These are phyloP conservation scores for Aspergillus homomorphus DNA, from an alignment of 495 filamentous ascomycete genomes.

Conservation along the genomic window DNA sequence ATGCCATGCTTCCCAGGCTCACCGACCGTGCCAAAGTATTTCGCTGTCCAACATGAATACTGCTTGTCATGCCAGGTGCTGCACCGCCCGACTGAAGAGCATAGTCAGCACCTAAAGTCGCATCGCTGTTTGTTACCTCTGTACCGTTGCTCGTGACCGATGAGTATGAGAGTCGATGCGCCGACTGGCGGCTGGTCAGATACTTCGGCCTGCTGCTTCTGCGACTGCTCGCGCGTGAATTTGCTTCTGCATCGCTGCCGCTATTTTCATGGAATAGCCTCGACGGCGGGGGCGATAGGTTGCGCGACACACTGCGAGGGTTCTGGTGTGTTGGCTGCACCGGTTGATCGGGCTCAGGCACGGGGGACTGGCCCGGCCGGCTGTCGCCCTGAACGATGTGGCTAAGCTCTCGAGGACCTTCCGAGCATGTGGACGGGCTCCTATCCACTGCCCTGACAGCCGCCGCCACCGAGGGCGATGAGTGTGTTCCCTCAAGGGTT, in stretches of 20 bases:
- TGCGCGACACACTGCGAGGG: constrained; percentile 25
- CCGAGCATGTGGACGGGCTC: constrained; percentile 23
- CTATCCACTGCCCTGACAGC: constrained; percentile 50
- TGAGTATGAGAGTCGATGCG: constrained; percentile 75
- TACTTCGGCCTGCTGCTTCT: constrained; percentile 63
- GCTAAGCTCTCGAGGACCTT: constrained; percentile 19
- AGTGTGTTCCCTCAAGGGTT: constrained; percentile 57
- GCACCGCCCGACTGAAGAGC: constrained; percentile 83
- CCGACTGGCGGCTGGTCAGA: constrained; percentile 67
- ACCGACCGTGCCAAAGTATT: constrained; percentile 70
- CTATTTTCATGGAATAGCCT: constrained; percentile 34
- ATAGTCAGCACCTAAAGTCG: constrained; percentile 76
- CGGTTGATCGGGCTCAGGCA: constrained; percentile 26
- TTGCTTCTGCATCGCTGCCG: constrained; percentile 25
- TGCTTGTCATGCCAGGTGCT: constrained; percentile 56
- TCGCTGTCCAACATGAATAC: constrained; percentile 36
- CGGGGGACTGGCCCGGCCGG: constrained; percentile 20
- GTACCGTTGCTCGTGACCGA: constrained; percentile 63
- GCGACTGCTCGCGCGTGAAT: constrained; percentile 30
- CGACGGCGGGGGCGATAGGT: constrained; percentile 37
- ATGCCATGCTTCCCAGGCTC: constrained; percentile 93
- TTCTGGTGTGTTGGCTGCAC: constrained; percentile 34
- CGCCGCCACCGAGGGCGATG: constrained; percentile 65
- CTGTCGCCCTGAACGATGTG: constrained; percentile 29
- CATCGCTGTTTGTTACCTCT: constrained; percentile 62